A percentile compares a stretch with the other conserved stretches of the same genome.
These are phyloP conservation scores for Primulina huaijiensis DNA, from an alignment of 257 asterid genomes.

Conservation along the genomic window DNA sequence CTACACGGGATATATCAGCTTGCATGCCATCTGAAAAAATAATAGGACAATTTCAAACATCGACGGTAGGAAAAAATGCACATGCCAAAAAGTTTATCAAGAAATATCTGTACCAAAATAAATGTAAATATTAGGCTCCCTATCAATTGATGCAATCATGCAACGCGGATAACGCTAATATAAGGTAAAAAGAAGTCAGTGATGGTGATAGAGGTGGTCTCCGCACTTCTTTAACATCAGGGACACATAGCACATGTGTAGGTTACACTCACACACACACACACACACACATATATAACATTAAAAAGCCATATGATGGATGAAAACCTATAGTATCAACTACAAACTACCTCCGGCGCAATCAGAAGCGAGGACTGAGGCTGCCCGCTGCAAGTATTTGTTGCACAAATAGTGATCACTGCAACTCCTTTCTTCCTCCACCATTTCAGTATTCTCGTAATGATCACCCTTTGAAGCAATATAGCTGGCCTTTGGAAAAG, in stretches of 20 bases:
- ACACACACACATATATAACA: constrained; percentile 13
- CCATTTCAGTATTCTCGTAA: constrained; percentile 41
- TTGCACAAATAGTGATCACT: constrained; percentile 51
- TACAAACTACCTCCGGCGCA: constrained; percentile 56
- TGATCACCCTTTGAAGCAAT: constrained; percentile 59
- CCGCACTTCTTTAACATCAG: constrained; percentile 14
- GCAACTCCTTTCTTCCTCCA: constrained; percentile 48
- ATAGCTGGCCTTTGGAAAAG: constrained; percentile 68
- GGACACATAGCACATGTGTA: not conserved
- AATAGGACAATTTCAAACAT: constrained; percentile 22
- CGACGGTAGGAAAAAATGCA: constrained; percentile 17
- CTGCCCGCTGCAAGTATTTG: constrained; percentile 56
- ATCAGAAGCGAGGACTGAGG: constrained; percentile 50
- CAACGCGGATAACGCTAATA: constrained; percentile 17
- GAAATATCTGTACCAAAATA: constrained; percentile 17
- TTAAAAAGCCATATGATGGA: constrained; percentile 18
- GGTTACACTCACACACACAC: not conserved
- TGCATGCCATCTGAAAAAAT: constrained; percentile 53
- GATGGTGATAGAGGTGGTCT: constrained; percentile 13
- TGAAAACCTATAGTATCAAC: constrained; percentile 16
- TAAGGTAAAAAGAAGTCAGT: constrained; percentile 4
- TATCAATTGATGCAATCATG: constrained; percentile 10
- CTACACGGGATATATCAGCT: constrained; percentile 59
- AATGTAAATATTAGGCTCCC: constrained; percentile 17
- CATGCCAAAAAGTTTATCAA: constrained; percentile 9